Base-by-base conservation (phyloP, 305 asterid species). In the Euphrasia arctica region DNA sequence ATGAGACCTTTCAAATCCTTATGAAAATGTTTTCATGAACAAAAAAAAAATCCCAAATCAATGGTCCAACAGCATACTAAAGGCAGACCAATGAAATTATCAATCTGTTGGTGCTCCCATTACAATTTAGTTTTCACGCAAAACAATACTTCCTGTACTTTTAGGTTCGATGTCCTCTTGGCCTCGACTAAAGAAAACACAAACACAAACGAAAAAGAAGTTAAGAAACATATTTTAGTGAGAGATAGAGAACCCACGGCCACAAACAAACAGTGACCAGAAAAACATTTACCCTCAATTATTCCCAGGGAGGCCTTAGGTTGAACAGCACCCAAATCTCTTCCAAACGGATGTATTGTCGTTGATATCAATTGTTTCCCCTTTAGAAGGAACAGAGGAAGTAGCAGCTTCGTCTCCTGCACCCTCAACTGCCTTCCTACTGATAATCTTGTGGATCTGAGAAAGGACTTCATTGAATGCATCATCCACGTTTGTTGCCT, bases 391-490 rank as follows among this genome's bases (percentile, higher is more conserved):
- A 72, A 78, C 73, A 51, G 95, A 74, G 3, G 90, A 75, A 68
- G 86, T 71, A 55, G 86, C 81, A 58, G 80, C 74, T 77, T 80
- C 95, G 68, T 86, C 84, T 5, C 88, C 80, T 14, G 90, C 85
- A 39, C 43, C 43, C 72, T 89, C 96, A 0, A 89, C 88, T 8
- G 96, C 85, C 65, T 81, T 89, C 66, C 82, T 78, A 76, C 87
- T 84, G 57, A 84, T 83, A 0, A 86, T 75, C 9, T 22, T 70
- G 55, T 82, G 74, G 70, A 86, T 86, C 74, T 86, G 90, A 1
- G 80, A 41, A 14, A 89, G 91, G 55, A 77, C 89, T 79, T 89
- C 92, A 9, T 87, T 71, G 32, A 89, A 89, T 0, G 95, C 95
- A 28, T 77, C 81, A 9, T 86, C 83, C 34, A 86, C 96, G 27